Base-by-base conservation (phyloP, 495 filamentous ascomycete species). In the Aspergillus sclerotiicarbonarius region DNA sequence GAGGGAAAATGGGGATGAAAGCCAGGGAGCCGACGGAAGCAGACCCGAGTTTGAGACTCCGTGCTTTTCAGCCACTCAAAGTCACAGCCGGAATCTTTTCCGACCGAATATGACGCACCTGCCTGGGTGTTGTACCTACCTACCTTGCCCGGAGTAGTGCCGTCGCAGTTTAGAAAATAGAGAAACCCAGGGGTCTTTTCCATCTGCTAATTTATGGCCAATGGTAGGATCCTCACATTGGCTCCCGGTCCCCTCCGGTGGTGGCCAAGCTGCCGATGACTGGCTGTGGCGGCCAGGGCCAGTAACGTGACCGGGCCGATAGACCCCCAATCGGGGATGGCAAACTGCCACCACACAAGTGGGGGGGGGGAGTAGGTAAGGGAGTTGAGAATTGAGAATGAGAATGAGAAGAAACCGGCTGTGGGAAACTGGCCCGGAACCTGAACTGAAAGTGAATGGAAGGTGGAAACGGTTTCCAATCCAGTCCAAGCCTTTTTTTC, bases 261-360 rank as follows among this genome's bases (percentile, higher is more conserved):
- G 59, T 37, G 50, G 31, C 54, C 46, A 48, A 25, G 16, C 8
- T 5, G 44, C n/a, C n/a, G 16, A 18, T 46, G 9, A 46, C 16
- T 46, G 44, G 16, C 16, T 48, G 20, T 53, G 52, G 58, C 54
- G 53, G 57, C 53, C 32, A 56, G 56, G 18, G 25, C 43, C 25
- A 56, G 62, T 66, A 67, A 67, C 67, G 67, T 70, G 67, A 70
- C 65, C 65, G 65, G 67, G 59, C 67, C 67, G 65, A 70, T 43
- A 43, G 37, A 44, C 41, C 49, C 46, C 45, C 9, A 57, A 54
- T 57, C 51, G 51, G 58, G 51, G 54, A 47, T 25, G 25, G 25
- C 25, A 25, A 25, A 25, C 25, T 25, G 25, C 25, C 25, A 25
- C 25, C 25, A 25, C 25, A n/a, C n/a, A n/a, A n/a, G n/a, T n/a